Base-by-base conservation (phyloP, 345 rosid species). In the Brassica rapa region DNA sequence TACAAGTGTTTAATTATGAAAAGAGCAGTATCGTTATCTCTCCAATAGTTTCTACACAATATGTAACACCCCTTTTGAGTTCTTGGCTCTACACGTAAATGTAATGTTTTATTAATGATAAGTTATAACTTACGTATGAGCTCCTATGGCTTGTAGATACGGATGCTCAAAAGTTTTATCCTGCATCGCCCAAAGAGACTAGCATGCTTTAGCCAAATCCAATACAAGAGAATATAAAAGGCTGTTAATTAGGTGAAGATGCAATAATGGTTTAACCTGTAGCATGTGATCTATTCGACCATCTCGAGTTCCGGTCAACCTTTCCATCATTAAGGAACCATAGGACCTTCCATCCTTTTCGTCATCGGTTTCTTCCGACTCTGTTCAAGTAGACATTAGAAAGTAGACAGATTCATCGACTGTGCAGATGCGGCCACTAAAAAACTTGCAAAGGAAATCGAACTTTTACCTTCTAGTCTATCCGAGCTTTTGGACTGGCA, bases 161-260 rank as follows among this genome's bases (percentile, higher is more conserved):
- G 97, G 94, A 86, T 95, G 99, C 77, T 91, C 92, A 76, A 95
- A 89, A 78, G 98, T 93, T 82, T 91, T 91, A 76, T 91, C 98
- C 97, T 91, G 90, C 85, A 83, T 65, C 62, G 78, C 33, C 21
- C 70, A 67, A 59, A 51, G 29, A 66, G 2, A 24, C 62, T 41
- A 71, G 37, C 32, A 10, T 35, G 71, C 15, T 53, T 68, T 76
- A 53, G 70, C 65, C 39, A 71, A 39, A 30, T 65, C 69, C 39
- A 19, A 15, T 51, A 57, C 71, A 77, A 56, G 1, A 3, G 32
- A 46, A 72, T 6, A 66, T 21, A 30, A 72, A 55, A 30, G 56
- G 7, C 15, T 61, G 61, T 33, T 4, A 60, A 37, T 27, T 70
- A 51, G 49, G 10, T 41, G 53, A 8, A 43, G 39, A 46, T 30